phyloP scores from a whole-genome alignment of 2,329 filamentous ascomycete species.

The Byssothecium circinans region DNA sequence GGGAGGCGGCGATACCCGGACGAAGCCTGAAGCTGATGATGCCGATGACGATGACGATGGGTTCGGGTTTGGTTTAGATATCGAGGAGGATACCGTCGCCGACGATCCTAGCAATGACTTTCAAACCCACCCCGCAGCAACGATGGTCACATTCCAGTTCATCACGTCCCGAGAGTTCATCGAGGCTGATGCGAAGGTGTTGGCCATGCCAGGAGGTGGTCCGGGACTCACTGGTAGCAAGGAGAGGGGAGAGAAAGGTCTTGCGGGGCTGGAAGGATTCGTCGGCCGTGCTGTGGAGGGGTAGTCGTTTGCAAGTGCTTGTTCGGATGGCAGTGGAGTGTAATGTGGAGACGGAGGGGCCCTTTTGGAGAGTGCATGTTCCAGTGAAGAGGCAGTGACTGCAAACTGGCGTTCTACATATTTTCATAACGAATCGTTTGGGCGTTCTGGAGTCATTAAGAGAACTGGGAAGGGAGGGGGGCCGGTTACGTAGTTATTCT shows the following conservation, averaged over 20 bases:
- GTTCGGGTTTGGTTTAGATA: slow-evolving; percentile 60
- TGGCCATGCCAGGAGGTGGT: slow-evolving; percentile 72
- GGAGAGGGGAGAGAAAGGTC: slow-evolving; percentile 50
- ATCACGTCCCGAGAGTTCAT: slow-evolving; percentile 72
- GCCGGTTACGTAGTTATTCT: too few species aligned
- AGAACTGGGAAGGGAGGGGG: too few species aligned
- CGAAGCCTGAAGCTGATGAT: slow-evolving; percentile 23
- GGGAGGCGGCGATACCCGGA: slow-evolving; percentile 16
- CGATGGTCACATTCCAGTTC: slow-evolving; percentile 67
- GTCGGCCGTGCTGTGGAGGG: slow-evolving; percentile 61
- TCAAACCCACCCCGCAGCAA: slow-evolving; percentile 39
- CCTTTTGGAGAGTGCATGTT: too few species aligned
- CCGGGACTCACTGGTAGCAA: slow-evolving; percentile 61
- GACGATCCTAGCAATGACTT: slow-evolving; percentile 32
- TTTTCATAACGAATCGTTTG: too few species aligned
- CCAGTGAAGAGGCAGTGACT: too few species aligned
- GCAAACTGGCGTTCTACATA: too few species aligned
- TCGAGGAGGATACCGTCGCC: slow-evolving; percentile 50
- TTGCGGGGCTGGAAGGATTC: slow-evolving; percentile 69
- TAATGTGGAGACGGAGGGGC: too few species aligned
- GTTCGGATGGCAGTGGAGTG: too few species aligned
- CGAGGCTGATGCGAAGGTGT: slow-evolving; percentile 68
- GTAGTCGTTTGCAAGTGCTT: too few species aligned
- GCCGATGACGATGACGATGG: slow-evolving; percentile 47
- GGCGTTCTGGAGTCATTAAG: too few species aligned